Base-by-base conservation (phyloP, 495 filamentous ascomycete species). In the Penicillium atrosanguineum region DNA sequence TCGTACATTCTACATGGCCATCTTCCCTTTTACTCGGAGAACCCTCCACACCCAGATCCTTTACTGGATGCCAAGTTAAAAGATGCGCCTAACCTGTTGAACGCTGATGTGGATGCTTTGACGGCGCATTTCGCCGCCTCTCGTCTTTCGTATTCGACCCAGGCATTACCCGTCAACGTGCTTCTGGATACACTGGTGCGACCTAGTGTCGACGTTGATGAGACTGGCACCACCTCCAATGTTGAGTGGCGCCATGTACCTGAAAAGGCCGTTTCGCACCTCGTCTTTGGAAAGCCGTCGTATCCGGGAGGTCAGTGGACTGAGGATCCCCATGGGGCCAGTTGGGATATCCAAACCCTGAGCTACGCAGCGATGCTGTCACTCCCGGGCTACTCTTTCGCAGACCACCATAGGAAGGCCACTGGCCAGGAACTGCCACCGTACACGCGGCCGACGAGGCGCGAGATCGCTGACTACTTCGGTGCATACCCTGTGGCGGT, bases 351-450 rank as follows among this genome's bases (percentile, higher is more conserved):
- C 45, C 78, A 78, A 46, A 80, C 80, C 1, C 60, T 84, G 57
- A 87, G 85, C 63, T 87, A 88, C 69, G 81, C 83, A 5, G 81
- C 83, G 50, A 81, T 84, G 82, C 69, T 88, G 12, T 85, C 83
- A 2, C 62, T 88, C 12, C 85, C 85, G 0, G 85, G 79, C 0
- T 87, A 86, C 63, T 78, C 79, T 5, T 85, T 84, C 59, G 72
- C 74, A 2, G 75, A 83, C 9, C 79, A 87, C 52, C 74, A 80
- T 51, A 67, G 58, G 14, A 65, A 63, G 45, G 65, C 51, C 4
- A 70, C 74, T 9, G 73, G 73, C 6, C 66, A 74, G 28, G 60
- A 68, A 3, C 66, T 85, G 18, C 72, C 76, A 20, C 69, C 83
- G 14, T 80, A 82, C 42, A 78, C 79, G 21, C 73, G 85, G 40